phyloP scores from a whole-genome alignment of 352 stramenopile species.

The Phytophthora nicotianae region DNA sequence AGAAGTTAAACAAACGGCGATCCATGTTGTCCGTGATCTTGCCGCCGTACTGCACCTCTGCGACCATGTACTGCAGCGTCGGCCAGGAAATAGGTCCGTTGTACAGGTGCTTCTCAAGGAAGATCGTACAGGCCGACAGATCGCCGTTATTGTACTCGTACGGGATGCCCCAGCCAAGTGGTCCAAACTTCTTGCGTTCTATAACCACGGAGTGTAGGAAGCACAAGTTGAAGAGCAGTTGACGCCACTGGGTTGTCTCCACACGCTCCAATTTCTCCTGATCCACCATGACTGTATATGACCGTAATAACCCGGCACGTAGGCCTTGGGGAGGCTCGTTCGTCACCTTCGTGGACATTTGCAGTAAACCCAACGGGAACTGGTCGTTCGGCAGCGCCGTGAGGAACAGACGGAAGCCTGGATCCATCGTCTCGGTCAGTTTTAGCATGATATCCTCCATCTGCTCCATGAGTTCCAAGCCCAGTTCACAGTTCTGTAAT shows the following conservation, averaged over 20 bases:
- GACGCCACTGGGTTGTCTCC: slow-evolving; percentile 96
- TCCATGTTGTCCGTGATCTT: slow-evolving; percentile 99
- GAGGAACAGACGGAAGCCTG: slow-evolving; percentile 97
- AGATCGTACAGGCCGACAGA: slow-evolving; percentile 97
- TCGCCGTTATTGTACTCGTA: slow-evolving; percentile 99
- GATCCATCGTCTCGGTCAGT: slow-evolving; percentile 95
- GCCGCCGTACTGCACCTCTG: slow-evolving; percentile 98
- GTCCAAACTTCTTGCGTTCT: slow-evolving; percentile 98
- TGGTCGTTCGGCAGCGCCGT: slow-evolving; percentile 96
- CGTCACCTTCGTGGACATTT: slow-evolving; percentile 99
- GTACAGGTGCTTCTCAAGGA: slow-evolving; percentile 99
- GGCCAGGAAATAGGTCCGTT: slow-evolving; percentile 98
- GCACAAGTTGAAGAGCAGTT: slow-evolving; percentile 97
- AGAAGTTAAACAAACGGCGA: slow-evolving; percentile 97
- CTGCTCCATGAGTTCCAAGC: slow-evolving; percentile 97
- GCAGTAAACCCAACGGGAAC: slow-evolving; percentile 97
- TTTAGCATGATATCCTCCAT: slow-evolving; percentile 98
- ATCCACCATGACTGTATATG: slow-evolving; percentile 99
- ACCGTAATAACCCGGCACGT: slow-evolving; percentile 94
- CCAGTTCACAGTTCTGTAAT: slow-evolving; percentile 98
- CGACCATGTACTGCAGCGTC: slow-evolving; percentile 99
- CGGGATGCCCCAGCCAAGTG: slow-evolving; percentile 97
- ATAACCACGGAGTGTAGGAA: slow-evolving; percentile 99
- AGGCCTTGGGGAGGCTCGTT: slow-evolving; percentile 97
- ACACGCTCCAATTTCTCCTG: slow-evolving; percentile 98